Conservation (phyloP, 345 rosid genomes). For the Luvunga scandens region DNA sequence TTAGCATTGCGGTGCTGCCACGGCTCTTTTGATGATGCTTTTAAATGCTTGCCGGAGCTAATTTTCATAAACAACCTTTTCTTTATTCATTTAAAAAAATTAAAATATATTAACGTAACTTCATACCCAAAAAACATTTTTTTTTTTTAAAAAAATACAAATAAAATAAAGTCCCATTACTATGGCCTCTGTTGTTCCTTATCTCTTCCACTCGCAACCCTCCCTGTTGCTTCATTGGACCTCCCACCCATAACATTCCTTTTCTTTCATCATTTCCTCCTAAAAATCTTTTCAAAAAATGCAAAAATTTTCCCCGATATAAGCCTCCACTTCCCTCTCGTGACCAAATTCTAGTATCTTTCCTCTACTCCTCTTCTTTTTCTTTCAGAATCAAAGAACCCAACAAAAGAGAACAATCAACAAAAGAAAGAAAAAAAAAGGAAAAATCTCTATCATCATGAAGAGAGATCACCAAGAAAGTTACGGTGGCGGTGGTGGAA, state of each 20-base stretch:
- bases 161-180: constrained; percentile 25
- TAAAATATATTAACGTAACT: neutral
- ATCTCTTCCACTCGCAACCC: constrained; percentile 36
- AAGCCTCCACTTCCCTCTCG: constrained; percentile 6
- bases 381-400: constrained; percentile 2
- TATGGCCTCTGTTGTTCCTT: constrained; percentile 46
- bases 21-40: constrained; percentile 39
- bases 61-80: constrained; percentile 5
- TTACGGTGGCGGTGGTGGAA: constrained; percentile 19
- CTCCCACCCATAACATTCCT: constrained; percentile 18
- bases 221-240: constrained; percentile 32
- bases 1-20: constrained; percentile 56
- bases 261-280: constrained; percentile 3
- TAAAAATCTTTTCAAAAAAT: neutral
- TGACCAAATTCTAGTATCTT: constrained; percentile 2
- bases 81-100: neutral
- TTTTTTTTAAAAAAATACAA: neutral
- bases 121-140: neutral
- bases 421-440: neutral
- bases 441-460: constrained; percentile 22
- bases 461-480: constrained; percentile 53
- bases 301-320: neutral
- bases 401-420: neutral
- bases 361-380: neutral
- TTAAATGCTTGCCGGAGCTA: constrained; percentile 27